phyloP scores from a whole-genome alignment of 345 rosid species.

The Populus davidiana region DNA sequence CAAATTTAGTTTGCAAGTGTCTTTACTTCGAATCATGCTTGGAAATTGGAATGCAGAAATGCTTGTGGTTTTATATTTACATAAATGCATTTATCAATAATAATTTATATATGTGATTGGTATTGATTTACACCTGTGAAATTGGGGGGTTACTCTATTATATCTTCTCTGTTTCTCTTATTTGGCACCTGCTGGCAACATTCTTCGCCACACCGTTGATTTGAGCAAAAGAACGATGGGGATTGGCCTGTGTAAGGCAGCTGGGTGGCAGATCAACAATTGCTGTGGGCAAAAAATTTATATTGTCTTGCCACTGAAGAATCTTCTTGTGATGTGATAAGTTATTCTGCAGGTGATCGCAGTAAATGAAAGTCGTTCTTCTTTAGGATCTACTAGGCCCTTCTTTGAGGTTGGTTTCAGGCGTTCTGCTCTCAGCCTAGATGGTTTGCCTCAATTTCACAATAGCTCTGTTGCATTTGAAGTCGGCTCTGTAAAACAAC shows the following conservation, averaged over 20 bases:
- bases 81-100: not conserved
- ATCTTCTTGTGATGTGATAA: not conserved
- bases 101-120: not conserved
- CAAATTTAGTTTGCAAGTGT: not conserved
- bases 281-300: not conserved
- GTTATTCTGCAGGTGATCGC: not conserved
- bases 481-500: not conserved
- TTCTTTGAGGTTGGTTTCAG: not conserved
- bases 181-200: not conserved
- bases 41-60: not conserved
- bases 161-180: not conserved
- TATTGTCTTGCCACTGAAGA: not conserved
- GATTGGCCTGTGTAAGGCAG: not conserved
- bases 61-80: not conserved
- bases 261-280: not conserved
- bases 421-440: not conserved
- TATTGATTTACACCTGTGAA: not conserved
- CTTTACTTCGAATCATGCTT: not conserved
- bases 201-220: not conserved
- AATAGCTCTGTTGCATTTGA: not conserved
- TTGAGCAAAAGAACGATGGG: not conserved
- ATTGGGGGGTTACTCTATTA: not conserved
- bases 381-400: not conserved
- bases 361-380: too few species aligned
- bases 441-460: not conserved